Conservation (phyloP, 2,329 filamentous ascomycete species). For the Tolypocladium cylindrosporum region DNA sequence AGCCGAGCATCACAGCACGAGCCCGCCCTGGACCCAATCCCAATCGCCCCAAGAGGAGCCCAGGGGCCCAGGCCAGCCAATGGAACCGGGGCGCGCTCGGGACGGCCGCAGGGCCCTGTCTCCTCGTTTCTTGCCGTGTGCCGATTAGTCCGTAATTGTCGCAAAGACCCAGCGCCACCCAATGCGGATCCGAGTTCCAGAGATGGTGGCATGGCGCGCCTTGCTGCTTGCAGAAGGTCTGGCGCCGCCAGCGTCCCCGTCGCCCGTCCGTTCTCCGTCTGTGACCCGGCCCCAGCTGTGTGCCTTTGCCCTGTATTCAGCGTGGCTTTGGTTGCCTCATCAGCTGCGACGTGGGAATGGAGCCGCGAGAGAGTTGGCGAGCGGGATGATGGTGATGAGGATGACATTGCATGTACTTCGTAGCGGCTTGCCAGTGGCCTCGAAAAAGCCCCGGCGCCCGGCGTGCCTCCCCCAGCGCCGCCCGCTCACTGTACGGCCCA, state of each 20-base stretch:
- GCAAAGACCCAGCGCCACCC: not conserved
- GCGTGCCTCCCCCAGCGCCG: too few species aligned
- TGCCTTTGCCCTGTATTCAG: not conserved
- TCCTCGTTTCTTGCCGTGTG: slow-evolving; percentile 1
- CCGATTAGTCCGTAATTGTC: not conserved
- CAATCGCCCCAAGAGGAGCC: not conserved
- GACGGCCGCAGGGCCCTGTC: not conserved
- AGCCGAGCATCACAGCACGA: slow-evolving; percentile 1
- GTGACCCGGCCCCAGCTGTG: not conserved
- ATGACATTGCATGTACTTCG: too few species aligned
- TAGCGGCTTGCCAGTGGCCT: too few species aligned
- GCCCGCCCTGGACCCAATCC: not conserved
- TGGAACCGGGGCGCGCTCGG: not conserved
- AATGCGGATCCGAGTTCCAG: not conserved
- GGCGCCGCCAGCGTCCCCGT: not conserved
- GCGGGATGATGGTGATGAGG: too few species aligned
- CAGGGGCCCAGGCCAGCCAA: not conserved
- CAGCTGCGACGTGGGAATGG: too few species aligned
- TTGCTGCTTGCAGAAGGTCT: not conserved
- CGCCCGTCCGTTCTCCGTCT: not conserved
- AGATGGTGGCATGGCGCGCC: not conserved
- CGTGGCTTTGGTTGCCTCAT: too few species aligned
- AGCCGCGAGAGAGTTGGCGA: too few species aligned
- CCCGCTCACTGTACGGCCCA: not conserved
- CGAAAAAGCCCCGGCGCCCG: too few species aligned